Evolutionary conservation across 2,329 filamentous ascomycete species (phyloP), one percentile per base, ranked within the genome.

Genomic region (Stachybotrys chlorohalonatus): DNA sequence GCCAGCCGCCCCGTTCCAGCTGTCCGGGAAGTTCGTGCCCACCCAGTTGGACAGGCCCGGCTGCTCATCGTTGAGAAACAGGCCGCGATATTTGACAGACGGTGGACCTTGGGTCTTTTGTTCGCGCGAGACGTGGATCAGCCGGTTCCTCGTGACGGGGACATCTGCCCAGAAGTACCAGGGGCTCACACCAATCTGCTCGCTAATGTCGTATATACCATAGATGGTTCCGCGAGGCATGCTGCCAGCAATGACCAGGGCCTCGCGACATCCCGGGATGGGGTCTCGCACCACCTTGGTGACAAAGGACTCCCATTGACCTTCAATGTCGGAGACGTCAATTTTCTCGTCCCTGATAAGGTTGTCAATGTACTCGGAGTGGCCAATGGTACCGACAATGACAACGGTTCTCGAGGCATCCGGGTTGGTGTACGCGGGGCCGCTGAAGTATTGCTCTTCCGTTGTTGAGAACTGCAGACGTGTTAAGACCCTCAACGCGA

Each of bases 271-370:
- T 11, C 65, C 65, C 1, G 75, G 68, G 17, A 77, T 62, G 2
- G 80, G 80, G 31, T 75, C 67, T 6, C 75, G 60, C 1, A 83
- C 72, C 1, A 89, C 63, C 47, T 78, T 71, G 47, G 79, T 85
- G 24, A 78, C 72, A 63, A 86, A 90, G 0, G 85, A 78, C 64
- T 91, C 87, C 87, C 86, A 90, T 58, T 84, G 75, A 1, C 83
- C 85, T 53, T 79, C 64, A 31, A 86, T 78, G 0, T 70, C 69
- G 3, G 75, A 76, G 1, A 82, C 76, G 55, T 89, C 77, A 16
- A 90, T 68, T 59, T 82, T 79, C 1, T 77, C 76, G 2, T 72
- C 72, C 1, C 73, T 63, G 24, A 86, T 70, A 51, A 90, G 72
- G 7, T 69, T 65, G 61, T 86, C 81, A 53, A 90, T 83, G 42